Evolutionary conservation across 129 eudicot genomes (phyloP), one percentile per base, ranked within the genome.

Genomic region (Mikania micrantha): DNA sequence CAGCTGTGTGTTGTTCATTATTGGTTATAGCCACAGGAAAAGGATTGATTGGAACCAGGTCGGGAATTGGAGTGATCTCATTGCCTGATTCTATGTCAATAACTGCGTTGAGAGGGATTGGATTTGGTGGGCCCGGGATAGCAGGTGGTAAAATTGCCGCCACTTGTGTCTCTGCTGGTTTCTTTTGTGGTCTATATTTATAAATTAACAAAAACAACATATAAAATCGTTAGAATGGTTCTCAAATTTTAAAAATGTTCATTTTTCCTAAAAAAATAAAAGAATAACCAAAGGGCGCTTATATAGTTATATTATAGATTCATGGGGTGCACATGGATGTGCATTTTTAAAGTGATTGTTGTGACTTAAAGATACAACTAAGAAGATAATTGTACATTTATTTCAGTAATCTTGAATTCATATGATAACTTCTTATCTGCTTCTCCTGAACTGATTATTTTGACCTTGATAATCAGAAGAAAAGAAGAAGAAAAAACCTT

Each of bases 51-150:
- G 80, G 39, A 29, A 32, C 13, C 7, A 29, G 67, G 15, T 1
- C 24, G 25, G 69, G 39, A 66, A 69, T 12, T 35, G 64, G 69
- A 13, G 64, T 15, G 10, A 69, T 74, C 35, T 35, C 64, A 48
- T 53, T 62, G 45, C 73, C 66, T 49, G 79, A 56, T 11, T 75
- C 84, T 24, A 73, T 74, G 74, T 52, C 83, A 19, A 79, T 63
- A 16, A 56, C 13, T 73, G 67, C 79, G 16, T 60, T 68, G 50
- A 62, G 54, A 13, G 76, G 72, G 66, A 61, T 7, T 22, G 20
- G 3, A 50, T 13, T 48, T 20, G 72, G 25, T 13, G 53, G 65
- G 35, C 20, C 75, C 22, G 69, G 60, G 34, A 67, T 78, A 66
- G 61, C 35, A 11, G 72, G 44, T 1, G 74, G 72, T 32, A 17